Percentiles rank a stretch among this genome's conserved stretches.
These are phyloP conservation scores for Exophiala calicioides DNA, from an alignment of 2,329 filamentous ascomycete species.

Conservation along the genomic window DNA sequence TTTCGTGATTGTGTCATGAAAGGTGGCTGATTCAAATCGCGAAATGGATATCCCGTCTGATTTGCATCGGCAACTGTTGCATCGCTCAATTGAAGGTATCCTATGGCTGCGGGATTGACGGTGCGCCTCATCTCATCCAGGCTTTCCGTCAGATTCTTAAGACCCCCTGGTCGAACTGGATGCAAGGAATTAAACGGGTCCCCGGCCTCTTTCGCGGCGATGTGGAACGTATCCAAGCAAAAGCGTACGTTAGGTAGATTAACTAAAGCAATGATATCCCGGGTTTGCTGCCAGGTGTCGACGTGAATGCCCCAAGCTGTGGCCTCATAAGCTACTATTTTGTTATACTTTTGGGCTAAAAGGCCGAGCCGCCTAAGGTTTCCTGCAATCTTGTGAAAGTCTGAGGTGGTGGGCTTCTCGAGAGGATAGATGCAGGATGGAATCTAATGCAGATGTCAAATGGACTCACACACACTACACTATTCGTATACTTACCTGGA, in stretches of 20 bases:
- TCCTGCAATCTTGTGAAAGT: slow-evolving; percentile 31
- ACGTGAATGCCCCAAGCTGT: slow-evolving; percentile 16
- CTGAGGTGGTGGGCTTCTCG: slow-evolving; percentile 35
- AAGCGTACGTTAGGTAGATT: slow-evolving; percentile 19
- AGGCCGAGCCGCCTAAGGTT: slow-evolving; percentile 16
- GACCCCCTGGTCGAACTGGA: slow-evolving; percentile 18
- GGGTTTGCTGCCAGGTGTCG: slow-evolving; percentile 20
- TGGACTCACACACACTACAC: too few relatives aligned
- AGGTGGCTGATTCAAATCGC: slow-evolving; percentile 25
- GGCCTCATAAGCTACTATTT: slow-evolving; percentile 24
- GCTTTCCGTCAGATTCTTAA: slow-evolving; percentile 13
- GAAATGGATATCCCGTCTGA: slow-evolving; percentile 23
- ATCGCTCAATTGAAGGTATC: slow-evolving; percentile 31
- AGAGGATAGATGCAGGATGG: slow-evolving; percentile 29
- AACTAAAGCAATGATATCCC: slow-evolving; percentile 17
- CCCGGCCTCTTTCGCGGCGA: slow-evolving; percentile 23
- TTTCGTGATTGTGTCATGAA: slow-evolving; percentile 32
- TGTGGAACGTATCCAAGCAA: slow-evolving; percentile 26
- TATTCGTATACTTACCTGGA: slow-evolving; percentile 38
- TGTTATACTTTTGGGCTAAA: slow-evolving; percentile 30
- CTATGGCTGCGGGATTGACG: slow-evolving; percentile 18
- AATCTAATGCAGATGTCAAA: slow-evolving; percentile 31
- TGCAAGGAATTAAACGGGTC: slow-evolving; percentile 25
- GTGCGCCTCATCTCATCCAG: slow-evolving; percentile 24
- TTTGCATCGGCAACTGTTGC: slow-evolving; percentile 26